phyloP scores from a whole-genome alignment of 345 rosid genomes.

The Leavenworthia alabamica region DNA sequence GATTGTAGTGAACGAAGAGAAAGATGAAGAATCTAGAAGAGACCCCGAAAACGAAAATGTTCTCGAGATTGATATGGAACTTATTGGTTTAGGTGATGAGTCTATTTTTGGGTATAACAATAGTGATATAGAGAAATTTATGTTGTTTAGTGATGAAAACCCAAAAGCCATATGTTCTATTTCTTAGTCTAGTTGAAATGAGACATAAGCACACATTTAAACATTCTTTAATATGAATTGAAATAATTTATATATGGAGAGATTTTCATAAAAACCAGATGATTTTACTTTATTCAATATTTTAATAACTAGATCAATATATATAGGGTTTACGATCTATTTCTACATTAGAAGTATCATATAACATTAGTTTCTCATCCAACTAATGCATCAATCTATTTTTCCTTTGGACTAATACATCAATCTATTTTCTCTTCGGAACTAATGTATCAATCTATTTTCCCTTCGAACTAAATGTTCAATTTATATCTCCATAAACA shows the following conservation, averaged over 20 bases:
- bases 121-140: slow-evolving; percentile 8
- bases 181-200: slow-evolving; percentile 10
- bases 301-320: too few relatives aligned
- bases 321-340: too few relatives aligned
- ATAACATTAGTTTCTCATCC: too few relatives aligned
- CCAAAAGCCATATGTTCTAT: slow-evolving; percentile 25
- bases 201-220: not conserved
- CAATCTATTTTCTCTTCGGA: too few relatives aligned
- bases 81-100: not conserved
- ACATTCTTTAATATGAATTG: not conserved
- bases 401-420: too few relatives aligned
- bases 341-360: too few relatives aligned
- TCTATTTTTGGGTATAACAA: slow-evolving; percentile 1
- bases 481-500: too few relatives aligned
- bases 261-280: not conserved
- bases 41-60: not conserved
- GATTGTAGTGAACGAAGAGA: slow-evolving; percentile 30
- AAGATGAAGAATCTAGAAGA: slow-evolving; percentile 16
- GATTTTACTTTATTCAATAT: not conserved
- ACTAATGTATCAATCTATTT: too few relatives aligned
- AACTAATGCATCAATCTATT: too few relatives aligned
- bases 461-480: too few relatives aligned
- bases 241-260: not conserved
- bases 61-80: slow-evolving; percentile 24
- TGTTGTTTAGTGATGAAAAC: slow-evolving; percentile 29